phyloP scores from a whole-genome alignment of 768 basidiomycete species.

The Termitomyces sp. region DNA sequence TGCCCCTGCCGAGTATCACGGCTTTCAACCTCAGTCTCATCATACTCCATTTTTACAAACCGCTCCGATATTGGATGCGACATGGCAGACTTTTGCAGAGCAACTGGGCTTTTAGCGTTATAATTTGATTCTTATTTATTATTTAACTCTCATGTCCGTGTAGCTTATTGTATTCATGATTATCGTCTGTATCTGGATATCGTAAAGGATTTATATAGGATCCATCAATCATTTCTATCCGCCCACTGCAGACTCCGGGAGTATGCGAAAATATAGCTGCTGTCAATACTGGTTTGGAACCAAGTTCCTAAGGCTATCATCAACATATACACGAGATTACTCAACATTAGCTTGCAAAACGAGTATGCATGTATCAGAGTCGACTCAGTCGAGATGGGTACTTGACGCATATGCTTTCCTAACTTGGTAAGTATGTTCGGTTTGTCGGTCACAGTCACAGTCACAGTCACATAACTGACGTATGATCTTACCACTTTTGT shows the following conservation, averaged over 20 bases:
- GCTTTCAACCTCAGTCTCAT: constrained; percentile 13
- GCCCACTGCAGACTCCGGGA: too few species aligned
- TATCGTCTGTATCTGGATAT: neutral
- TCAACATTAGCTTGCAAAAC: too few species aligned
- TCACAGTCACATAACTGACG: constrained; percentile 17
- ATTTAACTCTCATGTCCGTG: neutral
- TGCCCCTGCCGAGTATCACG: neutral
- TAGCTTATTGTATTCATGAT: neutral
- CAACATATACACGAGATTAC: too few species aligned
- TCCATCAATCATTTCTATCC: neutral
- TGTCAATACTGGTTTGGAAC: too few species aligned
- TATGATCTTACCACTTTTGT: constrained; percentile 18
- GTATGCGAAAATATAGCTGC: too few species aligned
- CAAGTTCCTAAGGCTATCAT: too few species aligned
- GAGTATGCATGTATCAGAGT: too few species aligned
- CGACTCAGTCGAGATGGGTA: too few species aligned
- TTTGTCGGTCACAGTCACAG: constrained; percentile 10
- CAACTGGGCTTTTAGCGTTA: constrained; percentile 53
- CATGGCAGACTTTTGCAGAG: constrained; percentile 69
- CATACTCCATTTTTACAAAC: constrained; percentile 20
- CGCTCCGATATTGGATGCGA: constrained; percentile 51
- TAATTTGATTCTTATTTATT: neutral
- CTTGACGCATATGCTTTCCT: neutral
- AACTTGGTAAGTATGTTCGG: neutral
- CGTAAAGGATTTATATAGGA: neutral